Conservation (phyloP, 768 basidiomycete genomes). For the Pilatotrama ljubarskyi region DNA sequence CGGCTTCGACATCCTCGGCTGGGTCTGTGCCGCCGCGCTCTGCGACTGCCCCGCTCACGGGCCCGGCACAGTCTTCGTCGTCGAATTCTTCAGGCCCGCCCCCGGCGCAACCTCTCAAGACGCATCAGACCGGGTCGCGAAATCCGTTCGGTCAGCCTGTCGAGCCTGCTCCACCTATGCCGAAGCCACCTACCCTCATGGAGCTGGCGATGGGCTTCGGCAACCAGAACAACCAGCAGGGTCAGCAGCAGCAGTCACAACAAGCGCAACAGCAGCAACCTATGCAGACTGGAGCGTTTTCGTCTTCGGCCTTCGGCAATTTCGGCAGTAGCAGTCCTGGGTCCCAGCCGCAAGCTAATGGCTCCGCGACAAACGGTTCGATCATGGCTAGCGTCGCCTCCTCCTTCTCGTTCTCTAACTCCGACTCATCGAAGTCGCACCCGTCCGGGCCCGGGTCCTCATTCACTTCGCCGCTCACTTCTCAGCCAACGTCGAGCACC, state of each 20-base stretch:
- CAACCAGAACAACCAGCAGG: constrained; percentile 20
- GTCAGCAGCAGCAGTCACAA: constrained; percentile 34
- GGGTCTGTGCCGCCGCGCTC: constrained; percentile 51
- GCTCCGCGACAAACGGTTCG: constrained; percentile 33
- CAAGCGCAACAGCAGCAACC: constrained; percentile 28
- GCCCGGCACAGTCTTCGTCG: constrained; percentile 32
- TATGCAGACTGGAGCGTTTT: constrained; percentile 12
- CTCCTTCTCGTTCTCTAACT: constrained; percentile 56
- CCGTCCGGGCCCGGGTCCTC: constrained; percentile 2
- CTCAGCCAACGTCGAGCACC: constrained; percentile 33
- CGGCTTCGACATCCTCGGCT: constrained; percentile 26
- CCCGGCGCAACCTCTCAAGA: constrained; percentile 62
- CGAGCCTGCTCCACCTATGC: constrained; percentile 60
- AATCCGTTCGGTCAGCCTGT: constrained; percentile 91
- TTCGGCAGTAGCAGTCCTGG: constrained; percentile 4
- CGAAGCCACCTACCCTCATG: constrained; percentile 78
- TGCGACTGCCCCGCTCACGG: constrained; percentile 70
- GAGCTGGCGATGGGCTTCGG: constrained; percentile 65
- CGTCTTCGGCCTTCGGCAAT: constrained; percentile 5
- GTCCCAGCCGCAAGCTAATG: constrained; percentile 16
- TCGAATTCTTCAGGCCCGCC: constrained; percentile 39
- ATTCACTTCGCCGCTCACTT: constrained; percentile 16
- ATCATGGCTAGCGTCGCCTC: constrained; percentile 73
- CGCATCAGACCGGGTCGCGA: constrained; percentile 90
- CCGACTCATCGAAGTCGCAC: constrained; percentile 23